phyloP scores from a whole-genome alignment of 2,329 filamentous ascomycete genomes.

The Mariannaea elegans region DNA sequence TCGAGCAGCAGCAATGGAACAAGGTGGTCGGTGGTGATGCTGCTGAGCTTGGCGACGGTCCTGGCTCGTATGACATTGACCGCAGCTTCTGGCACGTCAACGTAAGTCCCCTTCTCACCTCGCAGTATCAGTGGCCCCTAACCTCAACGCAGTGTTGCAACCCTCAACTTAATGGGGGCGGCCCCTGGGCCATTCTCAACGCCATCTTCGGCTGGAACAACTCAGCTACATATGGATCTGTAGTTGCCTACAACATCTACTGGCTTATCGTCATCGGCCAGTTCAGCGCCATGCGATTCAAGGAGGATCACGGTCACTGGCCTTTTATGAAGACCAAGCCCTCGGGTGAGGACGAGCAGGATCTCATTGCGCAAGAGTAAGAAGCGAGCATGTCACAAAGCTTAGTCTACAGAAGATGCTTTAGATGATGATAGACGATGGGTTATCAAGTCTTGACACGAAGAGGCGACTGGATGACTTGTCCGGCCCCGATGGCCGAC shows the following conservation, averaged over 20 bases:
- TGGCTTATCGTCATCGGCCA: conserved; percentile 81
- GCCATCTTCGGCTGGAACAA: conserved; percentile 88
- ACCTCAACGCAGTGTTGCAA: conserved; percentile 74
- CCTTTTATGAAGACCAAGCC: conserved; percentile 51
- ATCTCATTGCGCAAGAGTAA: background rate
- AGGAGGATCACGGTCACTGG: conserved; percentile 66
- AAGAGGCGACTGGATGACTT: background rate
- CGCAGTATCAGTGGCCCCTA: background rate
- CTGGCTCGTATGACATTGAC: conserved; percentile 82
- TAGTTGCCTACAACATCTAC: conserved; percentile 88
- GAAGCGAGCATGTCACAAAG: background rate
- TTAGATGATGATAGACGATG: too few relatives aligned
- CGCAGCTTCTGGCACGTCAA: conserved; percentile 87
- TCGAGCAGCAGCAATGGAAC: conserved; percentile 77
- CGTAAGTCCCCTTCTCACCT: conserved; percentile 53
- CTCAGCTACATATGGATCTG: conserved; percentile 85
- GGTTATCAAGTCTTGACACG: too few relatives aligned
- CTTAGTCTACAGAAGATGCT: too few relatives aligned
- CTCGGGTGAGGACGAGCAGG: conserved; percentile 25
- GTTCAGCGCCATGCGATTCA: conserved; percentile 72
- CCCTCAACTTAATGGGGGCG: conserved; percentile 74
- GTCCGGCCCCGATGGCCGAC: background rate
- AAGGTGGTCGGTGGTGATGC: conserved; percentile 68
- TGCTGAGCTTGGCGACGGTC: conserved; percentile 62
- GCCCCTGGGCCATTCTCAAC: conserved; percentile 89